Base-by-base conservation (phyloP, 352 stramenopile species). In the Phytophthora citrophthora region DNA sequence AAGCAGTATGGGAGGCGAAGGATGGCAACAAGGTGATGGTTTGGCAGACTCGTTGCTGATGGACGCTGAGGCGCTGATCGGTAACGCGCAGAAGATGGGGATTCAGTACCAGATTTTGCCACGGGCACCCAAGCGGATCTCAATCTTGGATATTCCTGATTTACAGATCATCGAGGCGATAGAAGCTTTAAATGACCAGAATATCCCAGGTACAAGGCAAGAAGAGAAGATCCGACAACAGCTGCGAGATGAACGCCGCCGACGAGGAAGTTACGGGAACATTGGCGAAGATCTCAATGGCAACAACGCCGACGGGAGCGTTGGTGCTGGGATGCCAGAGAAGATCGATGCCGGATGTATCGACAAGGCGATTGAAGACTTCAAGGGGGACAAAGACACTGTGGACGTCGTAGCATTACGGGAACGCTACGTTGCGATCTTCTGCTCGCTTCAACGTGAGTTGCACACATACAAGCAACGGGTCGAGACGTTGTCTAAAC, bases 1-100 rank as follows among this genome's bases (percentile, higher is more conserved):
- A 16, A 75, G 72, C 51, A 74, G 56, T 36, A 44, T 65, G n/a
- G 62, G 56, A 55, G 55, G 29, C 18, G 57, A 76, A 15, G 50
- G 38, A 18, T 73, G 61, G 52, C 62, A 63, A n/a, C 52, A 61
- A 20, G 32, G 29, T 43, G 72, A 88, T 18, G 61, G 73, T 7
- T 36, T 83, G 18, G 77, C 86, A 34, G 76, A 90, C 50, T 79
- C 74, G 15, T 61, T 90, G 39, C 63, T 93, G 0, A 56, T 84
- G 58, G 84, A 93, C 49, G 84, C 79, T 20, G 81, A 93, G 23
- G 81, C 81, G 23, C 46, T 93, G 57, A 91, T 93, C 48, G 81
- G 72, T 9, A 85, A 90, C 44, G 79, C 78, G 7, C 81, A 87
- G 58, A 89, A 88, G 62, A 89, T 90, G 78, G 80, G 79, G 0